These are phyloP conservation scores for Psilocybe mexicana DNA, from an alignment of 1,284 basidiomycete genomes.

Conservation along the genomic window DNA sequence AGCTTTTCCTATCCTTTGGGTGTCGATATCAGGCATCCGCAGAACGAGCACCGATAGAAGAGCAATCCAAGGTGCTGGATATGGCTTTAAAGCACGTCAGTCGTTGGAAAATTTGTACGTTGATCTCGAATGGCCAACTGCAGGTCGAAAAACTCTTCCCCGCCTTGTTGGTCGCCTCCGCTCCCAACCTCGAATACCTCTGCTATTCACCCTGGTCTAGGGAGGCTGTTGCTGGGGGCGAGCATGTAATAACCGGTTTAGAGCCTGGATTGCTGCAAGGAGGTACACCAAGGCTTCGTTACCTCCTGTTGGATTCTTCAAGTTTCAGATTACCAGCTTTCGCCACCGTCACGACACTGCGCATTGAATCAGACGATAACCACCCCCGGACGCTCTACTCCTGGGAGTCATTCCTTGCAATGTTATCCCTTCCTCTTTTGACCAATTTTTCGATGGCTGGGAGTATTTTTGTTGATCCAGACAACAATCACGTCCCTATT, in stretches of 20 bases:
- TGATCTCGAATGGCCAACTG: neutral
- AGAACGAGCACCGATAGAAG: neutral
- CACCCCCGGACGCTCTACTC: neutral
- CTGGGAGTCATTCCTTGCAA: constrained; percentile 3
- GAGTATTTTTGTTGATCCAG: neutral
- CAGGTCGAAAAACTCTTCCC: neutral
- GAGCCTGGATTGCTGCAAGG: constrained; percentile 9
- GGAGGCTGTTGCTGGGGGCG: no score
- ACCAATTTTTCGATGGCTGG: constrained; percentile 13
- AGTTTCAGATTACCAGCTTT: constrained; percentile 6
- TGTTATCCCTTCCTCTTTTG: constrained; percentile 13
- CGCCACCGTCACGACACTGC: constrained; percentile 15
- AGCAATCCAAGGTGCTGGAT: neutral
- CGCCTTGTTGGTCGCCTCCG: neutral
- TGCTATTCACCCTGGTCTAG: no score
- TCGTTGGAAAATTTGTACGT: neutral
- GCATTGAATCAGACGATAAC: constrained; percentile 6
- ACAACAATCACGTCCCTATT: neutral
- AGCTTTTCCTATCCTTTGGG: constrained; percentile 1
- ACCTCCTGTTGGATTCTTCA: constrained; percentile 3
- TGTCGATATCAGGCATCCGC: neutral
- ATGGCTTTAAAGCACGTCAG: neutral
- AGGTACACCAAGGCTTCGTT: constrained; percentile 14
- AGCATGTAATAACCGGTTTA: neutral
- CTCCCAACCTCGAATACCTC: constrained; percentile 3